Base-by-base conservation (phyloP, 2,329 filamentous ascomycete species). In the Chrysoporthe austroafricana region DNA sequence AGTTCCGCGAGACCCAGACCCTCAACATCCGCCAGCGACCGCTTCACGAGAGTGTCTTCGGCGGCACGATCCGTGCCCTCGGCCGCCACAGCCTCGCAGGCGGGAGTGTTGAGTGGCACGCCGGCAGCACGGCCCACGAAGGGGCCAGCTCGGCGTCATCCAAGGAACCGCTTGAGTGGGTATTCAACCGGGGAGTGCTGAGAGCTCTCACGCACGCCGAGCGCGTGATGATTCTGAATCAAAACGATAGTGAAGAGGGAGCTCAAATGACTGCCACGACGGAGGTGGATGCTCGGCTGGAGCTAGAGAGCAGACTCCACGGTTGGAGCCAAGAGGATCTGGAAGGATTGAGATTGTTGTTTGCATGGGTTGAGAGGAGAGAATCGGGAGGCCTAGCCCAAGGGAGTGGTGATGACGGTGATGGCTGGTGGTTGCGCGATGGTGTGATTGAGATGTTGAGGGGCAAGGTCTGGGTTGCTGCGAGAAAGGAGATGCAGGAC, bases 11-110 rank as follows among this genome's bases (percentile, higher is more conserved):
- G 26, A 89, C 90, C 36, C 93, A 96, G 73, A 91, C 88, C 1
- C 81, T 97, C 54, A 90, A 89, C 73, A 88, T 97, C 4, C 87
- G 91, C 21, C 85, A 91, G 18, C 88, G 93, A 65, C 86, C 90
- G 16, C 84, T 88, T 52, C 86, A 88, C 71, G 90, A 92, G 72
- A 85, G 84, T 8, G 85, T 87, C 9, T 97, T 97, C 76, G 84
- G 87, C 5, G 89, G 91, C 0, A 93, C 93, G 0, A 83, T 97
- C 16, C 85, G 90, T 2, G 91, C 92, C 0, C 83, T 96, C 39
- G 92, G 91, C 66, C 77, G 73, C 6, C 74, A 77, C 52, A 73
- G 74, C 11, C 57, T 73, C 1, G 64, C 66, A 6, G 58, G 32
- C 3, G 32, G 43, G 14, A 14, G 7, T 14, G 42, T 39, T 11